Evolutionary conservation across 208 protist species (phyloP).

Genomic region (Strigomonas culicis): DNA sequence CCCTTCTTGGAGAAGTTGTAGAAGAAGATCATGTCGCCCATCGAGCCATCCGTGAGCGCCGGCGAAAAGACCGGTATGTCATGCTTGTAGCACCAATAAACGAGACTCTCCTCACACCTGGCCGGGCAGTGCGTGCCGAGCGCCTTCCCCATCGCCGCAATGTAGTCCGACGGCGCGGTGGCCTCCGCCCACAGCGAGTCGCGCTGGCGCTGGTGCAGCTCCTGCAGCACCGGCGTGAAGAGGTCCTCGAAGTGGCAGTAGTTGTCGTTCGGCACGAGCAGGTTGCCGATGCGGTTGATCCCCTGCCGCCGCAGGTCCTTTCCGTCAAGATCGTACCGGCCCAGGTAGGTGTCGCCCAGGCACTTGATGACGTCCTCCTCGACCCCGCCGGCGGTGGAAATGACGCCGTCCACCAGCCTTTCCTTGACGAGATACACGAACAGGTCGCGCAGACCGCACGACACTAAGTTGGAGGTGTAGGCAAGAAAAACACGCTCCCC

Average conservation of each 20-base stretch:
- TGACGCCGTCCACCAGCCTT: slow-evolving; percentile 95
- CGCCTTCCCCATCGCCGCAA: slow-evolving; percentile 94
- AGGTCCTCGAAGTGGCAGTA: slow-evolving; percentile 99
- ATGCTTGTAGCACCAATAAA: slow-evolving; percentile 98
- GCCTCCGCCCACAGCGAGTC: slow-evolving; percentile 47
- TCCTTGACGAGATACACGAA: slow-evolving; percentile 97
- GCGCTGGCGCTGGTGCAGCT: slow-evolving; percentile 90
- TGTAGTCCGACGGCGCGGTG: slow-evolving; percentile 96
- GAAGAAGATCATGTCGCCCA: slow-evolving; percentile 99
- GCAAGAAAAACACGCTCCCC: slow-evolving; percentile 96
- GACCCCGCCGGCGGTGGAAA: slow-evolving; percentile 98
- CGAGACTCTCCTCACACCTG: slow-evolving; percentile 92
- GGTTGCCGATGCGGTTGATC: slow-evolving; percentile 99
- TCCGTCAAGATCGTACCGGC: slow-evolving; percentile 94
- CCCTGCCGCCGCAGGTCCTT: slow-evolving; percentile 80
- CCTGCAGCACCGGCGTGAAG: slow-evolving; percentile 97
- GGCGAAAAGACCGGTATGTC: slow-evolving; percentile 99
- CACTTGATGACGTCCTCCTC: slow-evolving; percentile 99
- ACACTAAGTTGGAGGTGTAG: slow-evolving; percentile 99
- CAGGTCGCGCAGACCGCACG: slow-evolving; percentile 96
- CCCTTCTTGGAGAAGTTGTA: slow-evolving; percentile 97
- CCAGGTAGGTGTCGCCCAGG: slow-evolving; percentile 94
- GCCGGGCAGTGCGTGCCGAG: slow-evolving; percentile 73
- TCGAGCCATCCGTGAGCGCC: slow-evolving; percentile 98
- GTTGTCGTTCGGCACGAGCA: slow-evolving; percentile 99